Base-by-base conservation (phyloP, 78 protist genomes). In the Emiliania huxleyi region DNA sequence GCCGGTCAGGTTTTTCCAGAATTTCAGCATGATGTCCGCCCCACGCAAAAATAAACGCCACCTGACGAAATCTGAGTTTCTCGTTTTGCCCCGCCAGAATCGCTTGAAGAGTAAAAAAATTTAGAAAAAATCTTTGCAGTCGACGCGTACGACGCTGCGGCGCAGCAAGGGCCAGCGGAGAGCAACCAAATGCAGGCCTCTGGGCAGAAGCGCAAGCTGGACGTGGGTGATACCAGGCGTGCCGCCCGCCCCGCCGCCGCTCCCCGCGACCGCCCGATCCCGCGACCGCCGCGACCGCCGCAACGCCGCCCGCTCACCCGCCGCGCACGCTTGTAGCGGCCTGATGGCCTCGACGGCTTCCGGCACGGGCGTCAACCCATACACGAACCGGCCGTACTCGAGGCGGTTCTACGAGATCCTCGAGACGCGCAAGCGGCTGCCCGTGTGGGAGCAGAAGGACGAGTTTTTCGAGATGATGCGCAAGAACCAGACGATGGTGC, bases 401-500 rank as follows among this genome's bases (percentile, higher is more conserved):
- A 35, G 77, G 37, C 49, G 95, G 12, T 98, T 97, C 94, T 95
- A 94, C 62, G 93, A 97, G 3, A 96, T 98, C 81, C 93, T 97
- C 37, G 96, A 94, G 93, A 91, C 46, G 81, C 94, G 94, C 22
- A 22, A 69, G 85, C 8, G 23, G 37, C 85, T 90, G 69, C 75
- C 75, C 37, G 75, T 99, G 44, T 97, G 94, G 95, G 97, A 98
- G 71, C 95, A 94, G 88, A 88, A 93, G 45, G 95, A 93, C 8
- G 94, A 95, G 19, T 96, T 99, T 75, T 26, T 95, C 26, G 12
- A 92, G 18, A 26, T 79, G 26, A 25, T 98, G 19, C 15, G 21
- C 35, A 71, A 95, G n/a, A 94, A 97, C 94, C 99, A 96, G 91
- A 93, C 83, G 21, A 23, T 94, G 1, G 96, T 99, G 19, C 96